phyloP scores from a whole-genome alignment of 768 basidiomycete genomes.

The Suillus hirtellus region DNA sequence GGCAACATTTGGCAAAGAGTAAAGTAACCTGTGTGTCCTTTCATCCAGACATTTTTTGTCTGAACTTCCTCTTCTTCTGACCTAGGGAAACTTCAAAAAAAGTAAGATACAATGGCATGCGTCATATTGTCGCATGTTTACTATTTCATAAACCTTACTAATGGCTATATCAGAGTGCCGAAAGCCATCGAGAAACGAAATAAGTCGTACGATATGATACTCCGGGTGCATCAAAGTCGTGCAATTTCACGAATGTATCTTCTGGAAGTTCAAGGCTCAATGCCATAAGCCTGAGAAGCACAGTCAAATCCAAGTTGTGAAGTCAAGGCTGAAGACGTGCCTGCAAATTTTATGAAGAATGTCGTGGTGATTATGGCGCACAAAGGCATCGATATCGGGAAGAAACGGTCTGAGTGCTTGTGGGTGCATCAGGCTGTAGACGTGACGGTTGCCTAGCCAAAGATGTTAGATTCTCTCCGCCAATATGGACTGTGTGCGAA shows the following conservation, averaged over 20 bases:
- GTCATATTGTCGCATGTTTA: conserved; percentile 25
- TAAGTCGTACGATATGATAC: conserved; percentile 41
- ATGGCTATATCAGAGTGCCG: not conserved
- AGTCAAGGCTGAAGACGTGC: conserved; percentile 22
- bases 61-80: conserved; percentile 48
- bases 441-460: conserved; percentile 48
- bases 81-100: conserved; percentile 45
- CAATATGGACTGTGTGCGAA: conserved; percentile 23
- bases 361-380: conserved; percentile 50
- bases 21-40: conserved; percentile 54
- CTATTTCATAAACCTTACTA: conserved; percentile 73
- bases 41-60: conserved; percentile 58
- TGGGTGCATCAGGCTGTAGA: conserved; percentile 50
- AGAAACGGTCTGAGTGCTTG: conserved; percentile 49
- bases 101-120: not conserved
- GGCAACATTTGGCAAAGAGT: too few relatives aligned
- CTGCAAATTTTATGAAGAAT: conserved; percentile 51
- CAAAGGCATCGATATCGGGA: conserved; percentile 52
- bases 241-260: conserved; percentile 48
- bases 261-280: conserved; percentile 56
- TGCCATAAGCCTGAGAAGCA: conserved; percentile 43
- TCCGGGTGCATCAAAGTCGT: conserved; percentile 43
- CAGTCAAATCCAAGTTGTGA: not conserved
- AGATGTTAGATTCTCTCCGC: not conserved
- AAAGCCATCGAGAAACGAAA: not conserved